Evolutionary conservation across 2,329 filamentous ascomycete species (phyloP).

Genomic region (Triangularia setosa): DNA sequence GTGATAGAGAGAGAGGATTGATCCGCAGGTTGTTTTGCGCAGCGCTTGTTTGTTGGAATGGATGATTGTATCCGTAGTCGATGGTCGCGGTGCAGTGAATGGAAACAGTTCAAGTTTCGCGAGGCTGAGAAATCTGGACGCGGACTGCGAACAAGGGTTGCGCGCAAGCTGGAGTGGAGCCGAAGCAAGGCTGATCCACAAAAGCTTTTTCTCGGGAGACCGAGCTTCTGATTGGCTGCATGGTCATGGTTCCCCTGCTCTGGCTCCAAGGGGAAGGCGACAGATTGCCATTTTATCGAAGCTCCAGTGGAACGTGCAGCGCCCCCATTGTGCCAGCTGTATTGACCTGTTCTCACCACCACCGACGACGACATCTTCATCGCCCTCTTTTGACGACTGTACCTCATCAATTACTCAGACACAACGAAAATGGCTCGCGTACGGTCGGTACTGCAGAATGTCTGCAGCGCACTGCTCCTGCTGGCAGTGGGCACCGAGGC

Average conservation of each 20-base stretch:
- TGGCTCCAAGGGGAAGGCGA: conserved; percentile 17
- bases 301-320: background rate
- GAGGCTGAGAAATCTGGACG: conserved; percentile 23
- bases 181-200: conserved; percentile 2
- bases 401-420: background rate
- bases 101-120: conserved; percentile 9
- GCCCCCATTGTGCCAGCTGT: background rate
- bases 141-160: background rate
- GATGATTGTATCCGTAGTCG: background rate
- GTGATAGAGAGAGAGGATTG: background rate
- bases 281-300: conserved; percentile 21
- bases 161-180: background rate
- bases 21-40: background rate
- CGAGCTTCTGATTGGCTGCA: conserved; percentile 3
- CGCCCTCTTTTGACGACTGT: background rate
- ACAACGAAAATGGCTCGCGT: conserved; percentile 44
- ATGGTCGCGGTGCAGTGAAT: background rate
- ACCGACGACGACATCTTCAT: background rate
- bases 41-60: background rate
- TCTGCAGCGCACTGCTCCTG: conserved; percentile 56
- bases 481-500: conserved; percentile 56
- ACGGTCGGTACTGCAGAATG: conserved; percentile 52
- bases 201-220: background rate
- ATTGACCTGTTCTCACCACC: conserved; percentile 7
- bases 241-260: background rate